Conservation (phyloP, 2,329 filamentous ascomycete genomes). For the Diaporthe citrichinensis region DNA sequence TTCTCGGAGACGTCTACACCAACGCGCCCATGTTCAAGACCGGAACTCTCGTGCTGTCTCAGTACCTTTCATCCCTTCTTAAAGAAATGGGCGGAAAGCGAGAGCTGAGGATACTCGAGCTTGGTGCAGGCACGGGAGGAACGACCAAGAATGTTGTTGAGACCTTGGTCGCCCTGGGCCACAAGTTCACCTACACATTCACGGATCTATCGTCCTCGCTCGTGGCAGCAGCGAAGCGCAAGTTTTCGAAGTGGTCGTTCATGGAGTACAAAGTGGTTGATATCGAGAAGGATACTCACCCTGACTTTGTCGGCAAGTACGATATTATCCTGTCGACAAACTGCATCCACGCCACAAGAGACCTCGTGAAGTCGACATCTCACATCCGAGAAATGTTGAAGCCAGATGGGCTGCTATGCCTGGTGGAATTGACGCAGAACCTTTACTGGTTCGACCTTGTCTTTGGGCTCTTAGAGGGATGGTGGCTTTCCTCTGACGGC, state of each 20-base stretch:
- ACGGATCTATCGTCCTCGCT: conserved; percentile 57
- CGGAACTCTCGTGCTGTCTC: conserved; percentile 43
- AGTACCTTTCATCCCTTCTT: conserved; percentile 42
- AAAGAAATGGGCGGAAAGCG: conserved; percentile 10
- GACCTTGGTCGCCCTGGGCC: conserved; percentile 43
- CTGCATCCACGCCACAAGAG: conserved; percentile 53
- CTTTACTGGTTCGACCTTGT: conserved; percentile 51
- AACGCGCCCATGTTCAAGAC: conserved; percentile 48
- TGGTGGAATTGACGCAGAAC: conserved; percentile 50
- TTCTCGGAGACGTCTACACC: conserved; percentile 55
- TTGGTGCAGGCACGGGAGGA: conserved; percentile 60
- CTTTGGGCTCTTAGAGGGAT: conserved; percentile 53
- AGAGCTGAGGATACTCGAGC: conserved; percentile 56
- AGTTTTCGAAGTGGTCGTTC: conserved; percentile 42
- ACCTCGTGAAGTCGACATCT: conserved; percentile 43
- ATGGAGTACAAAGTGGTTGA: conserved; percentile 50
- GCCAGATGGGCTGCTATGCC: conserved; percentile 48
- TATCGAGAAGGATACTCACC: conserved; percentile 47
- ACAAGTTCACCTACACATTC: conserved; percentile 57
- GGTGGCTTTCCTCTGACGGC: conserved; percentile 52
- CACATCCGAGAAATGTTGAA: conserved; percentile 49
- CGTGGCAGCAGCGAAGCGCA: conserved; percentile 47
- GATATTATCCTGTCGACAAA: conserved; percentile 54
- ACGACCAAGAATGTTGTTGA: conserved; percentile 54
- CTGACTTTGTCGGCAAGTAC: conserved; percentile 42